Conservation (phyloP, 2,329 filamentous ascomycete genomes). For the Pezicula radicicola region DNA sequence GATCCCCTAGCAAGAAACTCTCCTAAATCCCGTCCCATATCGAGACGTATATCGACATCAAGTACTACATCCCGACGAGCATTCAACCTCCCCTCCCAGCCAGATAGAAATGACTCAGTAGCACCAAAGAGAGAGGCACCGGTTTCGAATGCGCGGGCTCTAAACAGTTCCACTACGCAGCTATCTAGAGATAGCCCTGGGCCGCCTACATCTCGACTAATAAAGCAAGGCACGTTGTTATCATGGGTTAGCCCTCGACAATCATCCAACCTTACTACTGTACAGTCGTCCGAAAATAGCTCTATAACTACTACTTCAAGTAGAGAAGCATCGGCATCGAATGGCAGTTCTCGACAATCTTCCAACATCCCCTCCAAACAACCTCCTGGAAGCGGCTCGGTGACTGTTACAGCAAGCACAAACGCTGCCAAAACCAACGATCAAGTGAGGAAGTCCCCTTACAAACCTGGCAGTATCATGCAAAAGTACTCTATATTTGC, state of each 20-base stretch:
- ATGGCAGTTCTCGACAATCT: neutral
- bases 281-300: neutral
- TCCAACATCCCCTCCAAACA: neutral
- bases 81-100: no score
- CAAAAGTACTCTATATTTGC: neutral
- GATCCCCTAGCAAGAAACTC: neutral
- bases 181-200: no score
- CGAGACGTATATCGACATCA: neutral
- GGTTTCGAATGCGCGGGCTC: neutral
- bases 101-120: no score
- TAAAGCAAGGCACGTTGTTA: neutral
- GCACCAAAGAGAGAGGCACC: neutral
- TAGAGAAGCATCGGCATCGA: slow-evolving; percentile 1
- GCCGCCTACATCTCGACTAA: neutral
- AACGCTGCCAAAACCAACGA: slow-evolving; percentile 10
- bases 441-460: slow-evolving; percentile 4
- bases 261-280: neutral
- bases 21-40: neutral
- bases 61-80: neutral
- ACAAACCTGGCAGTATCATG: neutral
- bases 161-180: neutral
- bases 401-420: slow-evolving; percentile 11
- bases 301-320: slow-evolving; percentile 13
- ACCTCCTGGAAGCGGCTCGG: neutral
- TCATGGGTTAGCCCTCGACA: neutral